phyloP scores from a whole-genome alignment of 352 stramenopile genomes.

The Phytopythium aichiense region DNA sequence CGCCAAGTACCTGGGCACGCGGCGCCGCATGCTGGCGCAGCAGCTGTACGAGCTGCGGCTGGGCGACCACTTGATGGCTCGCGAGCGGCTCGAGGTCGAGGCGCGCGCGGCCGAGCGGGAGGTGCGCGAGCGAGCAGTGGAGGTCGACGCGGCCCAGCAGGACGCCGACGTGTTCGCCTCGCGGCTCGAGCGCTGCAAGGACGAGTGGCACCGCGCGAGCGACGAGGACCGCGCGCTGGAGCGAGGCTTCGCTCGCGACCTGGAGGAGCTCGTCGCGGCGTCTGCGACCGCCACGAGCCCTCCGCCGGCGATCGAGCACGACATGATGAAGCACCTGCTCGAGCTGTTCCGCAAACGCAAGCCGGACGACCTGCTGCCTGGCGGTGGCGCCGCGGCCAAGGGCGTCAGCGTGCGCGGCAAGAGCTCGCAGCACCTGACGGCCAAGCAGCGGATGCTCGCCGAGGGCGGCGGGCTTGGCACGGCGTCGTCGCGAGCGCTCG shows the following conservation, averaged over 20 bases:
- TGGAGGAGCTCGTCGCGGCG: slow-evolving; percentile 64
- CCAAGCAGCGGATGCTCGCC: slow-evolving; percentile 46
- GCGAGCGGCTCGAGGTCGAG: slow-evolving; percentile 43
- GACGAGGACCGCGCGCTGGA: slow-evolving; percentile 75
- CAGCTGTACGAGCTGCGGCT: slow-evolving; percentile 72
- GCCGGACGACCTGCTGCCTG: slow-evolving; percentile 33
- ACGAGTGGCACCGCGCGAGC: slow-evolving; percentile 57
- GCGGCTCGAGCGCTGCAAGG: slow-evolving; percentile 48
- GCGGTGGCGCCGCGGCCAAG: slow-evolving; percentile 5
- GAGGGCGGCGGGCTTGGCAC: slow-evolving; percentile 25
- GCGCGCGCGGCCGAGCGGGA: slow-evolving; percentile 12
- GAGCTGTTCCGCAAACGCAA: slow-evolving; percentile 77
- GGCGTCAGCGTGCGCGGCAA: slow-evolving; percentile 16
- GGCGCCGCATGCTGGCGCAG: slow-evolving; percentile 48
- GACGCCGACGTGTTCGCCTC: slow-evolving; percentile 48
- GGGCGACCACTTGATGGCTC: slow-evolving; percentile 39
- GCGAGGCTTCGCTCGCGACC: slow-evolving; percentile 52
- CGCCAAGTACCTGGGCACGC: slow-evolving; percentile 53
- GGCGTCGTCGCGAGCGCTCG: slow-evolving; percentile 28
- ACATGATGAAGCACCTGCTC: slow-evolving; percentile 66
- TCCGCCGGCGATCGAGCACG: slow-evolving; percentile 60
- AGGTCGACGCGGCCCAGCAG: slow-evolving; percentile 14
- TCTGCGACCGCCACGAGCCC: slow-evolving; percentile 16
- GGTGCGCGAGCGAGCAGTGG: neutral
- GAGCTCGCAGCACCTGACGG: slow-evolving; percentile 21